Evolutionary conservation across 164 flowering plant species (phyloP), one percentile per base, ranked within the genome.

Genomic region (Piper betle): DNA sequence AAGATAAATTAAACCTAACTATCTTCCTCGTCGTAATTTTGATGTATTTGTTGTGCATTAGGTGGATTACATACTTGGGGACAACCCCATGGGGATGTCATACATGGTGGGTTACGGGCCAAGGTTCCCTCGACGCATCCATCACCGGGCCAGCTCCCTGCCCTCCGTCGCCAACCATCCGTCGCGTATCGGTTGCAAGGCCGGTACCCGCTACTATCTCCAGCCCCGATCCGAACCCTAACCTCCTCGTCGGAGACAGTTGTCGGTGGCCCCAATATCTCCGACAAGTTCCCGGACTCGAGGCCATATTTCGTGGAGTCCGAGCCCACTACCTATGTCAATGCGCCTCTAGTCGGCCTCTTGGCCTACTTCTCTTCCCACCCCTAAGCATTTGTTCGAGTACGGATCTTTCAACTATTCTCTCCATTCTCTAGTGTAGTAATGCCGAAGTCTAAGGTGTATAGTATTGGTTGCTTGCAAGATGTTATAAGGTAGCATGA

Each of bases 51-150:
- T 7, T 6, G 2, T 8, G 12, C 11, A 18, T 7, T 76, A 92
- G 96, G 96, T 93, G 74, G 94, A 93, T 82, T 93, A 93, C 77
- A 90, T 93, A 68, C 86, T 90, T 6, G 98, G 98, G 17, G 64
- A 62, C 46, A 88, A 93, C 72, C 99, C 99, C 10, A 6, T 85
- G 73, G 39, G 73, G 63, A 85, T 86, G 85, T 88, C 96, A 18
- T 93, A 90, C 75, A 90, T 93, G 95, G 99, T 93, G 42, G 99
- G 97, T 2, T 90, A 93, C 40, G 96, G 99, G 50, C 46, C 72
- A 53, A 80, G 72, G 19, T 93, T 76, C 68, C 99, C 99, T 1
- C 76, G 60, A 68, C 81, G 89, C 73, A 82, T 93, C 17, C 99
- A 93, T 66, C 99, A 93, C 62, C 50, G 99, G 68, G 99, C 62